Conservation (phyloP, 306 rosid species). For the Citrullus colocynthis region DNA sequence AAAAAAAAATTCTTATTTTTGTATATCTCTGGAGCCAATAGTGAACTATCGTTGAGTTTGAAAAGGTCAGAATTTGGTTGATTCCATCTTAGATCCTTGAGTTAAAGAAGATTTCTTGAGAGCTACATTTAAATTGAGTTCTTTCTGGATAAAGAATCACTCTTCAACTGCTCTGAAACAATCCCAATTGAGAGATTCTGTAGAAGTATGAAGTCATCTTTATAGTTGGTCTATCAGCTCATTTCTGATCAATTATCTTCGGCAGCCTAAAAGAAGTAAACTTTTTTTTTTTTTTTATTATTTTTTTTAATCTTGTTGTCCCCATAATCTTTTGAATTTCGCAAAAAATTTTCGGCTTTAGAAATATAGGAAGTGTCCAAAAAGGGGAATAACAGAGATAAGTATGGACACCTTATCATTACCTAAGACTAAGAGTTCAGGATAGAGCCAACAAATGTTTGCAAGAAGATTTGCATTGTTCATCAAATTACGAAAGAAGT, state of each 20-base stretch:
- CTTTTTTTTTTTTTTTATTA: not conserved
- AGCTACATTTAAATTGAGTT: not conserved
- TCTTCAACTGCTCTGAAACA: not conserved
- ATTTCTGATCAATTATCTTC: not conserved
- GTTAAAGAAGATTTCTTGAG: not conserved
- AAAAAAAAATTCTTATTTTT: not conserved
- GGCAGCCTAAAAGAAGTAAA: not conserved
- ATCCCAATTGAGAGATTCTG: not conserved
- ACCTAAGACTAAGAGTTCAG: not conserved
- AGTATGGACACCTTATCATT: conserved; percentile 18
- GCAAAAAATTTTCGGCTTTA: conserved; percentile 23
- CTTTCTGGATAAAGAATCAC: not conserved
- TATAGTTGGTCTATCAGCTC: not conserved
- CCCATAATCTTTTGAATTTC: not conserved
- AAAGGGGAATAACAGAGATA: conserved; percentile 27
- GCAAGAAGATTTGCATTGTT: not conserved
- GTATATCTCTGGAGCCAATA: not conserved
- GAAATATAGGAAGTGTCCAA: conserved; percentile 40
- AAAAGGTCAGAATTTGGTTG: not conserved
- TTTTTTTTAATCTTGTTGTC: not conserved
- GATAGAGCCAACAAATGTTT: not conserved
- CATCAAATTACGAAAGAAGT: not conserved
- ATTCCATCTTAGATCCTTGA: not conserved
- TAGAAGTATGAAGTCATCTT: not conserved
- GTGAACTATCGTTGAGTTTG: not conserved